phyloP scores from a whole-genome alignment of 2,329 filamentous ascomycete genomes.

The Epichloe glyceriae region DNA sequence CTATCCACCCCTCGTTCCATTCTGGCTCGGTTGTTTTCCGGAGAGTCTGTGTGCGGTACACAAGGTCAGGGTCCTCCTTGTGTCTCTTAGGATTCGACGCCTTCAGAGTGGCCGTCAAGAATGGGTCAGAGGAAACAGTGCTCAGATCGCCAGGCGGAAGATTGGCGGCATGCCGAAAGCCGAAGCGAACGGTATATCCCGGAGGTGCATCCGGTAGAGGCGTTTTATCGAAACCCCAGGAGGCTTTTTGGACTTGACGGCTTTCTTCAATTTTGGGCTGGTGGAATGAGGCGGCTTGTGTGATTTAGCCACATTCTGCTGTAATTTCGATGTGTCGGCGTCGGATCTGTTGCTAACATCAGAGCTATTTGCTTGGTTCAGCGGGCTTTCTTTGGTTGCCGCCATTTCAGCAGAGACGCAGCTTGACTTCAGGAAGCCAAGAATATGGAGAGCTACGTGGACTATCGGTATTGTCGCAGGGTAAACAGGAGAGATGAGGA shows the following conservation, averaged over 20 bases:
- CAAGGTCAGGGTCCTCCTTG: constrained; percentile 70
- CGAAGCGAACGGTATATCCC: constrained; percentile 77
- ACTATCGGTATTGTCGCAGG: not conserved
- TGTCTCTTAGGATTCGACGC: constrained; percentile 61
- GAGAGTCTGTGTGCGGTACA: constrained; percentile 63
- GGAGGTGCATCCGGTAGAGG: constrained; percentile 61
- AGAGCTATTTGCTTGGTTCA: not conserved
- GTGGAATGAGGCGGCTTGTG: not conserved
- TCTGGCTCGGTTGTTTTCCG: constrained; percentile 58
- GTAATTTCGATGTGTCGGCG: not conserved
- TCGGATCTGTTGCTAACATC: not conserved
- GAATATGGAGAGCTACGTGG: not conserved
- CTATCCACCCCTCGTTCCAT: constrained; percentile 79
- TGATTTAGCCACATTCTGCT: not conserved
- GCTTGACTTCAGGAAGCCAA: not conserved
- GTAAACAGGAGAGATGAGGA: not conserved
- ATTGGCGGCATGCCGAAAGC: constrained; percentile 67
- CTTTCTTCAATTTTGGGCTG: constrained; percentile 12
- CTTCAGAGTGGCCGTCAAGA: constrained; percentile 61
- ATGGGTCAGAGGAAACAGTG: constrained; percentile 72
- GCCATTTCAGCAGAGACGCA: not conserved
- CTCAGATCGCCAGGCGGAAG: constrained; percentile 72
- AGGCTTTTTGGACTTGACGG: constrained; percentile 29
- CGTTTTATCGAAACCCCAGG: constrained; percentile 71
- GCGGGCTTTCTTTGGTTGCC: not conserved